phyloP scores from a whole-genome alignment of 441 rosid species.

The Melastoma candidum region DNA sequence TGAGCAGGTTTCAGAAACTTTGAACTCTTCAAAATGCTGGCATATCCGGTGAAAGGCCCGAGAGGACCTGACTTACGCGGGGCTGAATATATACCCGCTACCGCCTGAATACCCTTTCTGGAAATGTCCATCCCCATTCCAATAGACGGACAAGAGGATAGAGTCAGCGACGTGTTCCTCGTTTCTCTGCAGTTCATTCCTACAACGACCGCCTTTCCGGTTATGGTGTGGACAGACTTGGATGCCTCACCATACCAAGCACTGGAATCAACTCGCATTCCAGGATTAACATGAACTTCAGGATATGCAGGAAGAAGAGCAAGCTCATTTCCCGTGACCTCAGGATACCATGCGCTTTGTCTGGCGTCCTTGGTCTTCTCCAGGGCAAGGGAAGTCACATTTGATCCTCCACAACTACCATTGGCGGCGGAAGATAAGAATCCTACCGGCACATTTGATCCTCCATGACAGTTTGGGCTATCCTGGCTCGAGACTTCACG shows the following conservation, averaged over 20 bases:
- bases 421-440: constrained; percentile 21
- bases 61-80: constrained; percentile 37
- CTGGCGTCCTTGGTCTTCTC: constrained; percentile 10
- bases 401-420: no score
- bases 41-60: constrained; percentile 68
- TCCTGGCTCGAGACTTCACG: constrained; percentile 22
- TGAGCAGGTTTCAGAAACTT: constrained; percentile 51
- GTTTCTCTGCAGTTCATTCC: no score
- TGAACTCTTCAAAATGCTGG: constrained; percentile 52
- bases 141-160: no score
- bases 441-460: constrained; percentile 21
- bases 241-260: constrained; percentile 20
- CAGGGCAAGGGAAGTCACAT: constrained; percentile 4
- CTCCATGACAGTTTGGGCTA: constrained; percentile 19
- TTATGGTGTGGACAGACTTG: no score
- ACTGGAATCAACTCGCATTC: constrained; percentile 9
- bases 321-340: constrained; percentile 17
- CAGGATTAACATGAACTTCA: constrained; percentile 19
- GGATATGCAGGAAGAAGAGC: constrained; percentile 15
- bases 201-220: no score
- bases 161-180: no score
- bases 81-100: constrained; percentile 20
- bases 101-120: constrained; percentile 25
- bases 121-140: constrained; percentile 6
- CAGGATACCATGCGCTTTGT: constrained; percentile 9